Base-by-base conservation (phyloP, 306 rosid species). In the Senna tora region DNA sequence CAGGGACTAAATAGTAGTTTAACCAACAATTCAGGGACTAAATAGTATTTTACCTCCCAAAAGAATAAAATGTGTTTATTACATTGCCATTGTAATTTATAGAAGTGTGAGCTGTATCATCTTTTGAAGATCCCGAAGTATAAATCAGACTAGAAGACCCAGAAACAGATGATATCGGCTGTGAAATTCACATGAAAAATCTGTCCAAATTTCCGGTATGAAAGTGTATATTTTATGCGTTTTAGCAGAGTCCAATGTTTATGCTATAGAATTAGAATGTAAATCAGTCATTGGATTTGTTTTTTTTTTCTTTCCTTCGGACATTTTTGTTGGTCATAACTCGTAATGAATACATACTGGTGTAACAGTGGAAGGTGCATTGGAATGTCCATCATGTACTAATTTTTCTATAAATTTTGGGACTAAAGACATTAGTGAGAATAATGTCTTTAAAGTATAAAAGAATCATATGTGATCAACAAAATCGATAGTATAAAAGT, bases 241-340 rank as follows among this genome's bases (percentile, higher is more conserved):
- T 42, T 72, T n/a, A 10, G 50, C 41, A 36, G 43, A 60, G 36
- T 32, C 36, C 58, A 58, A 32, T 16, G 16, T 12, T 59, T 59
- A 58, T 59, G 25, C 61, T 45, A 20, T 34, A 47, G 33, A 71
- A 30, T 42, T 34, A 47, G 20, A 71, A 30, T 28, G 57, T 28
- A 58, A 58, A 62, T 17, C 46, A 63, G 32, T 39, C 55, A 64
- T 25, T 11, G 22, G 64, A 10, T 8, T 41, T 11, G 2, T 17
- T 36, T 36, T 36, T 7, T 1, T 9, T 7, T 38, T 7, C 6
- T 8, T 8, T 41, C 9, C 13, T 41, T 20, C 1, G n/a, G 52
- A 74, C 57, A 64, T 53, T 49, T 16, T 39, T n/a, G 20, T 25
- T 62, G 77, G 71, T 45, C 59, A 75, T 65, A 17, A 32, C 3